Evolutionary conservation across 495 filamentous ascomycete species (phyloP), one percentile per base, ranked within the genome.

Genomic region (Penicillium steckii): DNA sequence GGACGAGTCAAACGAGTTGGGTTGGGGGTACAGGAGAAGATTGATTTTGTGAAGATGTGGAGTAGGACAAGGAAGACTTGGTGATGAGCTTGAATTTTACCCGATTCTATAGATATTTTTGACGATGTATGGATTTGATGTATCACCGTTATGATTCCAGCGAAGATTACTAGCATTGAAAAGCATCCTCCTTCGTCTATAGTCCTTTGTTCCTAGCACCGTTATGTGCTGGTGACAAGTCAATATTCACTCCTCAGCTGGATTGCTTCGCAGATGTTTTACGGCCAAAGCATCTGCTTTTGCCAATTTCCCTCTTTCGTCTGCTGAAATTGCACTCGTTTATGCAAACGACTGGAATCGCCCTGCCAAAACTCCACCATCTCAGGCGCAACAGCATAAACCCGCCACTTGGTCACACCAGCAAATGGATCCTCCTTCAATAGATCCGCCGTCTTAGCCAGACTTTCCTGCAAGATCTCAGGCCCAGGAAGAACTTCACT

Each of bases 1-100:
- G 91, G 90, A 1, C 78, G 94, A 52, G 91, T 90, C n/a, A 96
- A 93, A 79, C 77, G 95, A 30, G 89, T 99, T 13, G 90, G 85
- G 0, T 65, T 99, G 65, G 88, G 89, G 2, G 74, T 95, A 51
- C 71, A 69, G 61, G 92, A 96, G 33, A 99, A 99, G 75, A 72
- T 78, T 50, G 83, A 80, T 12, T 97, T 97, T 73, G 80, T 95
- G 0, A 48, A 57, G 6, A 61, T 80, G 45, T 91, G 81, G 87
- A 73, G 57, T 24, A 78, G 69, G 61, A 76, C 61, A 40, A 55
- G 68, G 35, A 61, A 65, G 47, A 65, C 49, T 3, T 74, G 71
- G 71, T 72, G 61, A 69, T 48, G 29, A 32, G 10, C 2, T 3
- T 32, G 29, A 32, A 32, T 32, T 32, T n/a, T 9, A 32, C n/a